A percentile compares a stretch with the other conserved stretches of the same genome.
These are phyloP conservation scores for Crepidotus variabilis DNA, from an alignment of 768 basidiomycete genomes.

Conservation along the genomic window DNA sequence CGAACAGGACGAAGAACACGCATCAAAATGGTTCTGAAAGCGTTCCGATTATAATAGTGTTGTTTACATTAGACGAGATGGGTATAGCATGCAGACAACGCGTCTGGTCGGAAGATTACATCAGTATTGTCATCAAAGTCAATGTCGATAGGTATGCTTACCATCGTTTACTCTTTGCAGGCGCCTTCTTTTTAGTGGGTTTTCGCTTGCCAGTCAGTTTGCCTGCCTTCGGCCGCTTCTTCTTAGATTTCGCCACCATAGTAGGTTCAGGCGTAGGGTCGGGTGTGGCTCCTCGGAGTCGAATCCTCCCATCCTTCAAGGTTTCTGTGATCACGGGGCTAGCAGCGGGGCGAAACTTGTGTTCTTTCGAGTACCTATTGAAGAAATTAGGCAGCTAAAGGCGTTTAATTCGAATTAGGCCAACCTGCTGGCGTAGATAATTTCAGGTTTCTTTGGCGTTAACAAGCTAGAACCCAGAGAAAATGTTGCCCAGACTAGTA, in stretches of 20 bases:
- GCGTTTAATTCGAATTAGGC: no score
- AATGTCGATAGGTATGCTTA: neutral
- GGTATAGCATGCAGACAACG: no score
- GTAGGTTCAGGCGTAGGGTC: constrained; percentile 25
- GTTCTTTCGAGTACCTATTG: constrained; percentile 75
- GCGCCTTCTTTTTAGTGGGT: constrained; percentile 8
- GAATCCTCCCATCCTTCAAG: constrained; percentile 64
- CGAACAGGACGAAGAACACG: no score
- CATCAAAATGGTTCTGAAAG: no score
- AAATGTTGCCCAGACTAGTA: constrained; percentile 43
- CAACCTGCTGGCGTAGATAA: constrained; percentile 65
- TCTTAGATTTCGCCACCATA: constrained; percentile 11
- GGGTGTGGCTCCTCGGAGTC: constrained; percentile 67
- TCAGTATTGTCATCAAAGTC: neutral
- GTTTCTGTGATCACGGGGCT: constrained; percentile 79
- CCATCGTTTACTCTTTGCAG: constrained; percentile 6
- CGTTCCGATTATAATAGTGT: no score
- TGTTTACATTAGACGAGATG: no score
- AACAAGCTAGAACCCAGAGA: no score
- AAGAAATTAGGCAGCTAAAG: no score
- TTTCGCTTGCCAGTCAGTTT: constrained; percentile 19
- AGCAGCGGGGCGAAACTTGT: constrained; percentile 80
- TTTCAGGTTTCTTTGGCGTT: constrained; percentile 31
- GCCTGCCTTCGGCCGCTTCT: constrained; percentile 14
- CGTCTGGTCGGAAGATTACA: no score